These are phyloP conservation scores for Rhododendron ferrugineum DNA, from an alignment of 148 eudicot genomes.

Conservation along the genomic window DNA sequence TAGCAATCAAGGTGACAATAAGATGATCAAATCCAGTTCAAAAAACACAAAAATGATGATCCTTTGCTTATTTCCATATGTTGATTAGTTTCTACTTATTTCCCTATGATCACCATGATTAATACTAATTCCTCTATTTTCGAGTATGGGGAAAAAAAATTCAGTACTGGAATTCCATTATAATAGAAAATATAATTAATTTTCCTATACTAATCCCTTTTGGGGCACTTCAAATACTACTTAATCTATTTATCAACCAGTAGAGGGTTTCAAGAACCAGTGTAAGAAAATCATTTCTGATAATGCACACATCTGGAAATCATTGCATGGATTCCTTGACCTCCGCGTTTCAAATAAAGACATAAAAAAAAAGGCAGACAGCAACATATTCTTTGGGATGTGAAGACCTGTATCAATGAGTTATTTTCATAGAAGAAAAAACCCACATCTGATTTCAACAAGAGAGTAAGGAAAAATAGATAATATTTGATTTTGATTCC, in stretches of 20 bases:
- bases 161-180: background rate
- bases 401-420: background rate
- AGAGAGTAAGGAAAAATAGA: background rate
- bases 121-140: background rate
- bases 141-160: background rate
- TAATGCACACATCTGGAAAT: too few species aligned
- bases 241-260: background rate
- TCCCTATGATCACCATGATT: background rate
- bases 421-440: background rate
- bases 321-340: background rate
- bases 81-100: background rate
- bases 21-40: background rate
- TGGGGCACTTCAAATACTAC: background rate
- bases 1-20: background rate
- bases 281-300: background rate
- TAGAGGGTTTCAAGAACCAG: constrained; percentile 1
- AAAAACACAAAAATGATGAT: background rate
- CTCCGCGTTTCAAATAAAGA: background rate
- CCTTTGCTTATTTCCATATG: background rate
- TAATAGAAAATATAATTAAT: background rate
- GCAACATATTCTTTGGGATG: background rate
- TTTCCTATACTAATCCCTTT: background rate
- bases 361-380: background rate
- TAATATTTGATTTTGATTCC: background rate
- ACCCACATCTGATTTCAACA: background rate